Evolutionary conservation across 2,329 filamentous ascomycete species (phyloP).

Genomic region (Paracoccidioides brasiliensis): DNA sequence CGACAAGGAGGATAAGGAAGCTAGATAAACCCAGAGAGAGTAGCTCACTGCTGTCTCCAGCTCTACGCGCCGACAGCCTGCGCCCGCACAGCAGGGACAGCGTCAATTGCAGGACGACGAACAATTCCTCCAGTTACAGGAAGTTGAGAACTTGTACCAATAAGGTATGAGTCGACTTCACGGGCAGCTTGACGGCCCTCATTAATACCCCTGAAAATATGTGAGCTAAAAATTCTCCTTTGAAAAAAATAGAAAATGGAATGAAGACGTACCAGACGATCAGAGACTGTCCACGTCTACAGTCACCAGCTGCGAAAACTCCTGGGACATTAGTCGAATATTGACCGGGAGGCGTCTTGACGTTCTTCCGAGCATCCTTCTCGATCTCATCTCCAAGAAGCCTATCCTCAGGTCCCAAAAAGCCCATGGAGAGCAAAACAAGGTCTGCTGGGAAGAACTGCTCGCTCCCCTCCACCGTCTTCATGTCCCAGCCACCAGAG

Average conservation of each 20-base stretch:
- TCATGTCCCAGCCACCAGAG: conserved; percentile 94
- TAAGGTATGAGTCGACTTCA: conserved; percentile 80
- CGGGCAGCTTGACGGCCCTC: conserved; percentile 87
- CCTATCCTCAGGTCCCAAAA: conserved; percentile 83
- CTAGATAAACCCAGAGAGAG: not conserved
- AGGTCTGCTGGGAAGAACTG: conserved; percentile 95
- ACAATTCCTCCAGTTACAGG: conserved; percentile 89
- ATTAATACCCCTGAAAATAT: conserved; percentile 65
- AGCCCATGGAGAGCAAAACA: conserved; percentile 91
- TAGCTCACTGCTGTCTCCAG: not conserved
- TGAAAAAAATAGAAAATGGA: not conserved
- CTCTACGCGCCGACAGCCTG: conserved; percentile 20
- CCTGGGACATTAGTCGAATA: conserved; percentile 81
- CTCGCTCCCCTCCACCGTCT: conserved; percentile 84
- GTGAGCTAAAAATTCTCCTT: conserved; percentile 5
- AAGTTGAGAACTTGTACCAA: conserved; percentile 58
- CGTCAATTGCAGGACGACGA: conserved; percentile 53
- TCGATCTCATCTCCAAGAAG: conserved; percentile 80
- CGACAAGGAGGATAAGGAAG: no score
- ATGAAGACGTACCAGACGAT: conserved; percentile 72
- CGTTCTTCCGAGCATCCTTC: conserved; percentile 84
- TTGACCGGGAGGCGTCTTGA: conserved; percentile 80
- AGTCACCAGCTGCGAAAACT: conserved; percentile 90
- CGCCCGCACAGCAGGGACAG: conserved; percentile 21
- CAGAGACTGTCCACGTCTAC: conserved; percentile 82